Base-by-base conservation (phyloP, 1,284 basidiomycete genomes). In the Sporisorium iseilematis-ciliati region DNA sequence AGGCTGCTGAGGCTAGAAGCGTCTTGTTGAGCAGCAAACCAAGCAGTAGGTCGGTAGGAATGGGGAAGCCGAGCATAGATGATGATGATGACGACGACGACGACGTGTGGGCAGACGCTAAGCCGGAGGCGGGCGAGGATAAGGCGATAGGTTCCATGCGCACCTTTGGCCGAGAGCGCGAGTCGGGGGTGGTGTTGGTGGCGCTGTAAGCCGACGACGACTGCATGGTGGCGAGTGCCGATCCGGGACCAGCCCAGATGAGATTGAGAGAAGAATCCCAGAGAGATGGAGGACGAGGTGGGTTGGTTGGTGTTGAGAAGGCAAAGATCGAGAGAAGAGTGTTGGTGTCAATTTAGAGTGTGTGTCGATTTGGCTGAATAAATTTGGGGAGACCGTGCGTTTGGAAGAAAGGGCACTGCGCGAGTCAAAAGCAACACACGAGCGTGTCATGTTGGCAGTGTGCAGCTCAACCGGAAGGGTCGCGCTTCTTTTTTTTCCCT, bases 11-110 rank as follows among this genome's bases (percentile, higher is more conserved):
- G 7, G 82, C 82, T n/a, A 84, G 63, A 5, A 84, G 59, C 12
- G 83, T 81, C 63, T 84, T 84, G 60, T 79, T 78, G 67, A 84
- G 75, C 23, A 84, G 64, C 42, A 84, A 65, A 0, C 71, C 83
- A 12, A 84, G 80, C 26, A 84, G 67, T 18, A 84, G 73, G 53
- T 84, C 77, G 7, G 81, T 80, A 6, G 81, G 83, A 52, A 84
- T 83, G 20, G 78, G 64, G 21, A 65, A 63, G 51, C 73, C 64
- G 25, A 75, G 65, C 53, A 65, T 53, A 7, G 65, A 68, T 33
- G 49, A 50, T 18, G 63, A 35, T 8, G 29, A 31, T 10, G 29
- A 31, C 10, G 29, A 31, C 6, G 29, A 31, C 12, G 31, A 33
- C 12, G 31, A 33, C 31, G 35, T 14, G 35, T 31, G 1, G 29